phyloP scores from a whole-genome alignment of 1,284 basidiomycete genomes.

The Thecaphora thlaspeos region DNA sequence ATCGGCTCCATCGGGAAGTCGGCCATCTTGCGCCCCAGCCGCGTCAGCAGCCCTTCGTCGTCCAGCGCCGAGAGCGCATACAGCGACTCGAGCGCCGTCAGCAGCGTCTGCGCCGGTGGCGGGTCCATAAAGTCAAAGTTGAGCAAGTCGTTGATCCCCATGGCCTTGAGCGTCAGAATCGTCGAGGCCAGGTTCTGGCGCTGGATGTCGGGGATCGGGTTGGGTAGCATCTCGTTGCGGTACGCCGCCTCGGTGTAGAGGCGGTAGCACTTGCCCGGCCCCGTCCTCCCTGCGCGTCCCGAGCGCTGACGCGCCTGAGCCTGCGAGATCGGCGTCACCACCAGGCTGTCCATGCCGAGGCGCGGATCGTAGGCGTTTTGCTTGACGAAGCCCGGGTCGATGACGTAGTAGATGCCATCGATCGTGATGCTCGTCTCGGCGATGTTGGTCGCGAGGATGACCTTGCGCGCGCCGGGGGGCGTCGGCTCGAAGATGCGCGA shows the following conservation, averaged over 20 bases:
- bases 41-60: conserved; percentile 87
- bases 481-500: conserved; percentile 93
- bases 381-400: conserved; percentile 96
- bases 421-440: conserved; percentile 97
- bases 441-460: conserved; percentile 94
- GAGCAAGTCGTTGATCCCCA: conserved; percentile 69
- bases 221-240: conserved; percentile 79
- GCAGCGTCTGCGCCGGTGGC: conserved; percentile 87
- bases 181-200: conserved; percentile 81
- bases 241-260: conserved; percentile 97
- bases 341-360: conserved; percentile 88
- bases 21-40: conserved; percentile 87
- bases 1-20: conserved; percentile 98
- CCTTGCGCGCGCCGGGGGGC: conserved; percentile 78
- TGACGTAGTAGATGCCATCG: conserved; percentile 97
- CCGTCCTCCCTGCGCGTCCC: conserved; percentile 90
- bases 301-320: conserved; percentile 94
- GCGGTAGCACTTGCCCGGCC: conserved; percentile 95
- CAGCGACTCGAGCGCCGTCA: conserved; percentile 92
- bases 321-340: conserved; percentile 96
- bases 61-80: conserved; percentile 90
- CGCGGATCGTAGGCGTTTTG: conserved; percentile 96
- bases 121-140: conserved; percentile 75
- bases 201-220: conserved; percentile 94
- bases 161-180: conserved; percentile 88